phyloP scores from a whole-genome alignment of 1,284 basidiomycete genomes.

The Lentinus polychrous region DNA sequence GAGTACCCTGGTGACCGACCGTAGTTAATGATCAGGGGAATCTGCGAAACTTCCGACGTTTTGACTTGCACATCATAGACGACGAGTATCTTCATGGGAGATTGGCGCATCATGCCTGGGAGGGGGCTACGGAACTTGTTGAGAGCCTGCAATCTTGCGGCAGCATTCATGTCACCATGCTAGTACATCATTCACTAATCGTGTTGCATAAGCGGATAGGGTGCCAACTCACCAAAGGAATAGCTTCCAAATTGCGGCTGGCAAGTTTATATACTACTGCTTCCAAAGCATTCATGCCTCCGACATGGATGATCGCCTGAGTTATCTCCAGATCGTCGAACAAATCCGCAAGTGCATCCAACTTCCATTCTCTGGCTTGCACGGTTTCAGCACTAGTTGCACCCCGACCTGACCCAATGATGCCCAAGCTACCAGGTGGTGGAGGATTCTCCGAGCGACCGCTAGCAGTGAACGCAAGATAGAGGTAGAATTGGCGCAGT shows the following conservation, averaged over 20 bases:
- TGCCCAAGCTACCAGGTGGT: conserved; percentile 66
- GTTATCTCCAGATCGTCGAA: conserved; percentile 84
- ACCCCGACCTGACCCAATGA: conserved; percentile 83
- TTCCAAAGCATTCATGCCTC: conserved; percentile 79
- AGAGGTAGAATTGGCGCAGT: conserved; percentile 88
- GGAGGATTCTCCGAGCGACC: conserved; percentile 59
- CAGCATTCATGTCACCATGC: conserved; percentile 84
- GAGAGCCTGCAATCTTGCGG: conserved; percentile 71
- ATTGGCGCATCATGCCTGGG: conserved; percentile 51
- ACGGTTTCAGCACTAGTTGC: conserved; percentile 76
- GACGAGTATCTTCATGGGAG: conserved; percentile 71
- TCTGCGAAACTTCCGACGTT: conserved; percentile 80
- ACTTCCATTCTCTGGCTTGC: conserved; percentile 93
- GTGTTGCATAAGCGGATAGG: neutral
- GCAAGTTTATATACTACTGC: conserved; percentile 87
- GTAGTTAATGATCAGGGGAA: conserved; percentile 90
- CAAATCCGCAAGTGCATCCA: conserved; percentile 90
- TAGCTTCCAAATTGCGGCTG: conserved; percentile 76
- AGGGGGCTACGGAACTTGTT: conserved; percentile 69
- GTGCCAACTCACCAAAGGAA: conserved; percentile 60
- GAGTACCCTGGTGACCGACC: conserved; percentile 41
- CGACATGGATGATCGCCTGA: conserved; percentile 87
- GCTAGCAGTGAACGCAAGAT: conserved; percentile 85
- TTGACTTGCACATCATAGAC: conserved; percentile 91
- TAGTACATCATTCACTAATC: conserved; percentile 21